Evolutionary conservation across 768 basidiomycete genomes (phyloP).

Genomic region (Mycena haematopus): DNA sequence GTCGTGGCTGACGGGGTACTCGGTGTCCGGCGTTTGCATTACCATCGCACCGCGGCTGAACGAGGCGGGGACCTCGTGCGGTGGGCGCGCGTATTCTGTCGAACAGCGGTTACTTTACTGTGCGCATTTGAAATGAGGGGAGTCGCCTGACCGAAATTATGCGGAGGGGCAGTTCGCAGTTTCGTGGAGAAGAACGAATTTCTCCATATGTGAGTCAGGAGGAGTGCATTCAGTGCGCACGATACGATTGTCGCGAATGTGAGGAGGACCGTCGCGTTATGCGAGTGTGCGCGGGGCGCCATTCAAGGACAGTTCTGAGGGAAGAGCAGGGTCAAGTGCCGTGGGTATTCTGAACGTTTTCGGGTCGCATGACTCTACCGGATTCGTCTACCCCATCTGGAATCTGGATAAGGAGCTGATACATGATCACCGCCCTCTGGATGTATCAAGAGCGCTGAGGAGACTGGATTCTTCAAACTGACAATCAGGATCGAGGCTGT

Average conservation of each 20-base stretch:
- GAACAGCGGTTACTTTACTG: background rate
- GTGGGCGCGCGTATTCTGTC: conserved; percentile 8
- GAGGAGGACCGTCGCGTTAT: background rate
- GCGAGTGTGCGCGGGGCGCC: background rate
- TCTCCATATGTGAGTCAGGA: background rate
- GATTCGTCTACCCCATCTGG: no score
- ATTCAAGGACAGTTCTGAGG: background rate
- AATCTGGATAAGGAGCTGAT: no score
- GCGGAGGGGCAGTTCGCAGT: background rate
- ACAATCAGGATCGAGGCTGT: no score
- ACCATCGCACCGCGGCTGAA: background rate
- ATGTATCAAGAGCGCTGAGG: no score
- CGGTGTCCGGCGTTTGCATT: conserved; percentile 7
- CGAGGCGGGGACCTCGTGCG: conserved; percentile 8
- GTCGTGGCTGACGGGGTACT: conserved; percentile 19
- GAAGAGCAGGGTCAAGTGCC: background rate
- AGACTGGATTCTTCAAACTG: no score
- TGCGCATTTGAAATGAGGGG: background rate
- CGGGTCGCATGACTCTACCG: background rate
- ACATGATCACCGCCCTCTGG: no score
- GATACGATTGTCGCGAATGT: background rate
- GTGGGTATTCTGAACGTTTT: background rate
- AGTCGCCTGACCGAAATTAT: conserved; percentile 2
- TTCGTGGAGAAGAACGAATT: background rate
- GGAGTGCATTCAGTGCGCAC: background rate